Percentiles rank a stretch among this genome's conserved stretches.
These are phyloP conservation scores for Hypoxylon rickii DNA, from an alignment of 495 filamentous ascomycete genomes.

Conservation along the genomic window DNA sequence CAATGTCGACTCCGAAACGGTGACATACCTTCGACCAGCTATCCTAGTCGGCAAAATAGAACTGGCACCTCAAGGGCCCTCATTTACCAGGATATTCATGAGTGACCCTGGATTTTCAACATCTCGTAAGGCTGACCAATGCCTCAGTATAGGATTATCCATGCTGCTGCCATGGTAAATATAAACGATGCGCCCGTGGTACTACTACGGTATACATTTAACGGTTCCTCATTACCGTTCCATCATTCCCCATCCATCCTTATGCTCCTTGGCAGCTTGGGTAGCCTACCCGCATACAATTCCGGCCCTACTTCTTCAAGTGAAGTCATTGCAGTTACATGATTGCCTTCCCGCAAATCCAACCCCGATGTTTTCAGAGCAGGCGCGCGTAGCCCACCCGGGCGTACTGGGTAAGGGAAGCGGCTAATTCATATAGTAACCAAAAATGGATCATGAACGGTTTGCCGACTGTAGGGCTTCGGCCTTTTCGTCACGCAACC, in stretches of 20 bases:
- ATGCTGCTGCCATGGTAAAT: conserved; percentile 17
- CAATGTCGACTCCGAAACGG: not conserved
- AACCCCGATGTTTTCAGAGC: conserved; percentile 9
- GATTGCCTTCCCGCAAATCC: conserved; percentile 15
- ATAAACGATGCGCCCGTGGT: conserved; percentile 1
- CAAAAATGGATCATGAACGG: conserved; percentile 20
- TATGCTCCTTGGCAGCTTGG: conserved; percentile 1
- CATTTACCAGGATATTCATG: conserved; percentile 9
- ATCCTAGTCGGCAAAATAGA: no score
- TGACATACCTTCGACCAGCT: no score
- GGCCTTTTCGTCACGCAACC: conserved; percentile 12
- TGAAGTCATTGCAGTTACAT: conserved; percentile 5
- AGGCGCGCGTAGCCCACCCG: conserved; percentile 4
- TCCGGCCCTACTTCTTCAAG: conserved; percentile 15
- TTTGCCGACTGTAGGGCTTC: conserved; percentile 27
- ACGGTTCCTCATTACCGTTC: conserved; percentile 2
- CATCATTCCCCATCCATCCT: conserved; percentile 24
- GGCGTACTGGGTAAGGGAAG: conserved; percentile 33
- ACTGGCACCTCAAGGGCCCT: conserved; percentile 13
- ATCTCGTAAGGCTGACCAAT: conserved; percentile 36
- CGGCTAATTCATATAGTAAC: conserved; percentile 24
- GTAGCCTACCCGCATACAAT: conserved; percentile 15
- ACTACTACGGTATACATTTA: not conserved
- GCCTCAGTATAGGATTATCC: conserved; percentile 26
- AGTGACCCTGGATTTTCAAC: conserved; percentile 6